phyloP scores from a whole-genome alignment of 2,329 filamentous ascomycete species.

The Fusarium sp. region DNA sequence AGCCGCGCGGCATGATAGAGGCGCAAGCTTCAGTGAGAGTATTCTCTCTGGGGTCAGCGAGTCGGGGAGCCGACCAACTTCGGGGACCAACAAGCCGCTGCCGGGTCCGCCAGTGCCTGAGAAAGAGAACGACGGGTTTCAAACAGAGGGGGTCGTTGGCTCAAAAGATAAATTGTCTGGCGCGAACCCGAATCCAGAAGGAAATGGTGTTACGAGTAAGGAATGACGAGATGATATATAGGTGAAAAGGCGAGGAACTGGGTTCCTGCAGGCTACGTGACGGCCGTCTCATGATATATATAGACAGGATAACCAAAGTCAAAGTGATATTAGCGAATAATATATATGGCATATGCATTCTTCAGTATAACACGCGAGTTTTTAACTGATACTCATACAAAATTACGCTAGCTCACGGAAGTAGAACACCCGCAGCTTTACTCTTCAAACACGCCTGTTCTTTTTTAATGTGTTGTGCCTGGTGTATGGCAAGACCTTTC shows the following conservation, averaged over 20 bases:
- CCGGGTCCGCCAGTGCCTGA: constrained; percentile 27
- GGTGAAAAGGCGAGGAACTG: not conserved
- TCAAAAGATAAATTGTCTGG: constrained; percentile 41
- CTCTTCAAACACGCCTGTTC: constrained; percentile 15
- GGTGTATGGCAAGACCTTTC: constrained; percentile 6
- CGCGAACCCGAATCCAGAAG: constrained; percentile 16
- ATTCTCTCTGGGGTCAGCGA: constrained; percentile 59
- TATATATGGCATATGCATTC: not conserved
- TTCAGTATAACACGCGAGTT: constrained; percentile 1
- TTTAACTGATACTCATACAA: constrained; percentile 13
- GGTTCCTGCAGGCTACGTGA: not conserved
- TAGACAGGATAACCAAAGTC: constrained; percentile 21
- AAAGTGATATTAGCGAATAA: constrained; percentile 13
- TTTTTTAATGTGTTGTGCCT: constrained; percentile 9
- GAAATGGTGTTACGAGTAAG: constrained; percentile 17
- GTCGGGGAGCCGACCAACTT: constrained; percentile 45
- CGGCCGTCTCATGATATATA: constrained; percentile 15
- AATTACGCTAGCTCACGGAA: not conserved
- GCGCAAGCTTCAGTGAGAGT: constrained; percentile 63
- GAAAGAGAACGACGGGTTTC: constrained; percentile 49
- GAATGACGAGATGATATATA: constrained; percentile 21
- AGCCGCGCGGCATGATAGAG: constrained; percentile 54
- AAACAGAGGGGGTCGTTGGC: constrained; percentile 47
- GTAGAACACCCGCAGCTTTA: not conserved
- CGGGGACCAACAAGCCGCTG: constrained; percentile 32